Percentiles rank a stretch among this genome's conserved stretches.
Conservation (phyloP, 768 basidiomycete genomes). For the Tricholoma sp. region DNA sequence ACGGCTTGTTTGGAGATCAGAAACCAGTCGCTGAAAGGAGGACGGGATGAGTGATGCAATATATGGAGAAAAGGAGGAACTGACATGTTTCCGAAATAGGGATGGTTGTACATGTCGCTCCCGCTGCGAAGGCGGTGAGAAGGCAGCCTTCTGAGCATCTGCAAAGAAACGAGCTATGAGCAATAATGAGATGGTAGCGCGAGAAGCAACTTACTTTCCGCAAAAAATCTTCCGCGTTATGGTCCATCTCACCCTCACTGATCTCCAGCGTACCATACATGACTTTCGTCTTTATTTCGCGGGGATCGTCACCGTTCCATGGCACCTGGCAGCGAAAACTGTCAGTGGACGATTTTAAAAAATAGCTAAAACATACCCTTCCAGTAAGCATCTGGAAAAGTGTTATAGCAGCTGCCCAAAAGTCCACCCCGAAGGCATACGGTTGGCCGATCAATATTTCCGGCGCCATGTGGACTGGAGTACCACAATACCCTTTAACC, state of each 20-base stretch:
- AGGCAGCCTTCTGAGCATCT: not conserved
- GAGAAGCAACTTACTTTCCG: not conserved
- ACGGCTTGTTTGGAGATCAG: not conserved
- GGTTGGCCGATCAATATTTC: conserved; percentile 1
- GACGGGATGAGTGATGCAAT: not conserved
- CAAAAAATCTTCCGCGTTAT: not conserved
- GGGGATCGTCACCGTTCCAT: not conserved
- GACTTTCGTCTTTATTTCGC: not conserved
- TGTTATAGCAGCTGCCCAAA: conserved; percentile 9
- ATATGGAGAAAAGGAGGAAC: not conserved
- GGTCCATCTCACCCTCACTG: not conserved
- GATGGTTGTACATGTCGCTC: not conserved
- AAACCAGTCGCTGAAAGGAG: not conserved
- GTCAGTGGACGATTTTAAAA: not conserved
- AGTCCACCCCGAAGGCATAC: conserved; percentile 5
- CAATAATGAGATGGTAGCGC: not conserved
- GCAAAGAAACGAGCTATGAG: not conserved
- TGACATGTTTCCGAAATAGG: not conserved
- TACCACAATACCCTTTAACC: conserved; percentile 9
- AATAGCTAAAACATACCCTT: not conserved
- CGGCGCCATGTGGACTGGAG: conserved; percentile 11
- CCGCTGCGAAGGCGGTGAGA: not conserved
- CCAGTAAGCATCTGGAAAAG: conserved; percentile 12
- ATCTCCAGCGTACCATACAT: not conserved
- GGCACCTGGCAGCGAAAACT: not conserved